phyloP scores from a whole-genome alignment of 495 filamentous ascomycete species.

The Geoglossum glabrum region DNA sequence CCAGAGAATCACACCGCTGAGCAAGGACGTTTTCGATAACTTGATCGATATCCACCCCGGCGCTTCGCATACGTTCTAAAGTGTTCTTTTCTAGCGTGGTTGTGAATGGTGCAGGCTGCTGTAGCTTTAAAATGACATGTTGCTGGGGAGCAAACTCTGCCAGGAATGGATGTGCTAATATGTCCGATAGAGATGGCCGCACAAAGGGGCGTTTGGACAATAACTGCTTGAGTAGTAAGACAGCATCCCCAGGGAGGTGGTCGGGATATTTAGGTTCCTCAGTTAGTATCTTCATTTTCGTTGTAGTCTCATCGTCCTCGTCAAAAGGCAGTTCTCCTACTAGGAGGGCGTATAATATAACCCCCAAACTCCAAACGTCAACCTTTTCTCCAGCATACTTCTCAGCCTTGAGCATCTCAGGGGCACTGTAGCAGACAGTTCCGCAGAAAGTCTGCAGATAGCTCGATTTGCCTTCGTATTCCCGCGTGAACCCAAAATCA shows the following conservation, averaged over 20 bases:
- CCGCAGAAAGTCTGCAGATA: slow-evolving; percentile 96
- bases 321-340: slow-evolving; percentile 91
- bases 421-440: slow-evolving; percentile 91
- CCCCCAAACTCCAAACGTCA: slow-evolving; percentile 93
- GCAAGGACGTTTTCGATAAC: slow-evolving; percentile 88
- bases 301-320: slow-evolving; percentile 62
- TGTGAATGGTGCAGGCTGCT: slow-evolving; percentile 67
- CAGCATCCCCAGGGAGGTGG: slow-evolving; percentile 54
- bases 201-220: slow-evolving; percentile 78
- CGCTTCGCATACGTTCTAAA: slow-evolving; percentile 80
- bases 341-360: slow-evolving; percentile 85
- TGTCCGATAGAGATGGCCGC: slow-evolving; percentile 69
- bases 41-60: slow-evolving; percentile 82
- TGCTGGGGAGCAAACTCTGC: slow-evolving; percentile 75
- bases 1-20: slow-evolving; percentile 69
- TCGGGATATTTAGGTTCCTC: slow-evolving; percentile 74
- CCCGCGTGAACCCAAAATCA: slow-evolving; percentile 93
- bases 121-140: slow-evolving; percentile 70
- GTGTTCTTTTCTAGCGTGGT: slow-evolving; percentile 82
- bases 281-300: slow-evolving; percentile 63
- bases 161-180: slow-evolving; percentile 75
- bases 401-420: slow-evolving; percentile 95
- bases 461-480: slow-evolving; percentile 89
- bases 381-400: slow-evolving; percentile 96
- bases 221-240: slow-evolving; percentile 49